Conservation (phyloP, 306 rosid species). For the Lablab purpureus region DNA sequence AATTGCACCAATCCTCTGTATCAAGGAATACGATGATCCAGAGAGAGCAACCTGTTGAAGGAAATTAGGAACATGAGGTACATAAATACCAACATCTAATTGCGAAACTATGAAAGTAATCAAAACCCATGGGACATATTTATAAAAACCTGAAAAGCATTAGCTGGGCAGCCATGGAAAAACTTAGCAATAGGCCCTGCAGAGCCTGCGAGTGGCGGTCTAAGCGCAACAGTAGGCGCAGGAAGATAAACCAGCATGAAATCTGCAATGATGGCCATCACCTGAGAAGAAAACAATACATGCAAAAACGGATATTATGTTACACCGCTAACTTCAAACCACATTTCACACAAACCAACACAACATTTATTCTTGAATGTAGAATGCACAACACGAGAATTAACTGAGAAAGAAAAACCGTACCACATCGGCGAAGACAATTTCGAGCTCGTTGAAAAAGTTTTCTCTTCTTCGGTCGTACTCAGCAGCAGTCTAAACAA, state of each 20-base stretch:
- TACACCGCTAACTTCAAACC: constrained; percentile 6
- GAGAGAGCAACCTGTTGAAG: constrained; percentile 61
- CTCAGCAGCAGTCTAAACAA: constrained; percentile 92
- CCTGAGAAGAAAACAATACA: constrained; percentile 54
- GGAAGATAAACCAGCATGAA: constrained; percentile 95
- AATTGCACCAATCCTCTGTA: constrained; percentile 69
- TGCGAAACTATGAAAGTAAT: constrained; percentile 13
- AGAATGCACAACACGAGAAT: neutral
- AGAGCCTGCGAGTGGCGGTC: constrained; percentile 67
- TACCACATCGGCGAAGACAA: constrained; percentile 98
- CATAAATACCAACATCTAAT: constrained; percentile 31
- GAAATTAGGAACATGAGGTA: constrained; percentile 10
- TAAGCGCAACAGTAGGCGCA: constrained; percentile 90
- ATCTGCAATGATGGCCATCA: constrained; percentile 95
- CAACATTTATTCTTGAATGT: neutral
- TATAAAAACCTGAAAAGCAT: constrained; percentile 84
- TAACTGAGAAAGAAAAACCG: constrained; percentile 26
- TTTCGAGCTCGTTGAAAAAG: constrained; percentile 92
- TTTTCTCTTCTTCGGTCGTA: constrained; percentile 81
- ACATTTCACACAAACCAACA: neutral
- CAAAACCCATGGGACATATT: neutral
- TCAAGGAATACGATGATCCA: constrained; percentile 61
- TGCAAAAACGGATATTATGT: constrained; percentile 1
- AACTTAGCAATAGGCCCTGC: constrained; percentile 83
- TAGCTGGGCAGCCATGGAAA: constrained; percentile 95